These are phyloP conservation scores for Calonectria montana DNA, from an alignment of 2,329 filamentous ascomycete genomes.

Conservation along the genomic window DNA sequence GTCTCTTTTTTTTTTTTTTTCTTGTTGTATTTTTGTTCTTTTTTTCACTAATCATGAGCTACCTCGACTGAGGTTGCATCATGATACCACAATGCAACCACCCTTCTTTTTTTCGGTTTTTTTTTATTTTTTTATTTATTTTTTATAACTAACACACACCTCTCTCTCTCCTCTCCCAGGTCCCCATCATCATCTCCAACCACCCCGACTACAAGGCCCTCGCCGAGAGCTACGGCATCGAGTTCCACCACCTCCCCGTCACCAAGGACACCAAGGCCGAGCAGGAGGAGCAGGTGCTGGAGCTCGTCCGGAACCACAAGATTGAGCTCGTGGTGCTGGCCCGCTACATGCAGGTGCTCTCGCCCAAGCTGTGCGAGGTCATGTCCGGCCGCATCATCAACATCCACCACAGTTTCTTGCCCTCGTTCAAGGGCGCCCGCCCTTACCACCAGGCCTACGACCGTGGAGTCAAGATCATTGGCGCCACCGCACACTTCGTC, in stretches of 20 bases:
- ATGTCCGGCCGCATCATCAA: slow-evolving; percentile 93
- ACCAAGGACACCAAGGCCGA: slow-evolving; percentile 80
- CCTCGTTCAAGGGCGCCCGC: slow-evolving; percentile 88
- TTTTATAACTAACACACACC: not conserved
- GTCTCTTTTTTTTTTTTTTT: not conserved
- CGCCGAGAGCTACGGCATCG: slow-evolving; percentile 78
- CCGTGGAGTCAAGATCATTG: slow-evolving; percentile 88
- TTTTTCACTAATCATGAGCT: not conserved
- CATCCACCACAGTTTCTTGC: slow-evolving; percentile 90
- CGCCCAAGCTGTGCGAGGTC: slow-evolving; percentile 76
- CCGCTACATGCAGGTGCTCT: slow-evolving; percentile 89
- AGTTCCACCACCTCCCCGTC: slow-evolving; percentile 85
- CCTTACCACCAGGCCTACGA: slow-evolving; percentile 91
- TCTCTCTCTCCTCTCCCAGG: slow-evolving; percentile 37
- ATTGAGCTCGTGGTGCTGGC: slow-evolving; percentile 86
- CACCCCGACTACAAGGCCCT: slow-evolving; percentile 79
- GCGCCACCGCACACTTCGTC: slow-evolving; percentile 87
- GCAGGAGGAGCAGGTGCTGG: slow-evolving; percentile 78
- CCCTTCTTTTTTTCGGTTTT: no score
- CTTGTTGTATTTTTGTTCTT: not conserved
- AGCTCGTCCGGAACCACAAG: slow-evolving; percentile 74
- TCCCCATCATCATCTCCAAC: slow-evolving; percentile 85
- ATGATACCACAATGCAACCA: no score
- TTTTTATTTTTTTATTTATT: no score
- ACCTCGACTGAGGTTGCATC: no score